These are phyloP conservation scores for Leccinum variicolor DNA, from an alignment of 768 basidiomycete genomes.

Conservation along the genomic window DNA sequence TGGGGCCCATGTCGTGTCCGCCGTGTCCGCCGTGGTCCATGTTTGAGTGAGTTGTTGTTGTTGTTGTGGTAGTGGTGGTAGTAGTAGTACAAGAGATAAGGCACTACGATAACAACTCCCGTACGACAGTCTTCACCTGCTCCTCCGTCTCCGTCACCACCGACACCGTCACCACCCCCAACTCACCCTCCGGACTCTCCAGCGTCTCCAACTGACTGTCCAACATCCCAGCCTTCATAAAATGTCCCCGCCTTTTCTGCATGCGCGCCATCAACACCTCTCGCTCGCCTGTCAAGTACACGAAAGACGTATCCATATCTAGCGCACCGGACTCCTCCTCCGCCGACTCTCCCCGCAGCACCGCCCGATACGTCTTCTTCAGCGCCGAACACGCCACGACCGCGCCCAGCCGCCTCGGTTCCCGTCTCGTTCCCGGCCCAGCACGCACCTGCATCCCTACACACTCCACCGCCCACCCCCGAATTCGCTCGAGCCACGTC, in stretches of 20 bases:
- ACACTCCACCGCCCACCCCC: conserved; percentile 49
- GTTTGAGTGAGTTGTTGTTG: background rate
- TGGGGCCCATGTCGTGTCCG: conserved; percentile 45
- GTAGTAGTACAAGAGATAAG: background rate
- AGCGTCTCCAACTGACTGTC: conserved; percentile 72
- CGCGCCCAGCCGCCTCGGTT: conserved; percentile 43
- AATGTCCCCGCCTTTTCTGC: conserved; percentile 64
- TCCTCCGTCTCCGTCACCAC: conserved; percentile 49
- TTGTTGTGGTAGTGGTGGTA: background rate
- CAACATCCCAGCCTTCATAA: conserved; percentile 82
- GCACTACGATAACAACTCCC: background rate
- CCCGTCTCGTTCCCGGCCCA: background rate
- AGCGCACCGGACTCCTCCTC: background rate
- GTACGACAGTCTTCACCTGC: conserved; percentile 47
- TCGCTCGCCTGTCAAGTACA: conserved; percentile 66
- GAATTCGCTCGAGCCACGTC: conserved; percentile 81
- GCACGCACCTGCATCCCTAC: conserved; percentile 5
- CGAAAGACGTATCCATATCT: conserved; percentile 71
- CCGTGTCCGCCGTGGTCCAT: conserved; percentile 48
- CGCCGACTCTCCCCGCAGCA: conserved; percentile 51
- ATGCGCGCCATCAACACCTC: conserved; percentile 62
- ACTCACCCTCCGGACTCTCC: conserved; percentile 66
- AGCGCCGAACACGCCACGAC: conserved; percentile 87
- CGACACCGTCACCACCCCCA: conserved; percentile 62
- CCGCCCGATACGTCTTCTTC: conserved; percentile 76